Evolutionary conservation across 441 rosid genomes (phyloP), one percentile per base, ranked within the genome.

Genomic region (Erodium moschatum): DNA sequence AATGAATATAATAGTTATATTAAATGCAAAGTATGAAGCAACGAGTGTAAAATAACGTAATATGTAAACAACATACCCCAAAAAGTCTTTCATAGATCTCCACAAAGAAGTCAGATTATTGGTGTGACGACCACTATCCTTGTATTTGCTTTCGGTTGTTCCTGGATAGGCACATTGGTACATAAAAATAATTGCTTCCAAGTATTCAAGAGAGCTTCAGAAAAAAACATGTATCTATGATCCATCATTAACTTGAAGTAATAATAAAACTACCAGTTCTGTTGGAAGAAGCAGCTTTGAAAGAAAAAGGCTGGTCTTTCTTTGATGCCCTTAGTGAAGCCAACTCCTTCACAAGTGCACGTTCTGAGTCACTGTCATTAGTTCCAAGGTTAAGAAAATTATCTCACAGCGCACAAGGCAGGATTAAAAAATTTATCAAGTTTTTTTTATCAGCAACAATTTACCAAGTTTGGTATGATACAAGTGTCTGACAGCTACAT

Each of bases 271-370:
- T 82, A 84, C 89, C 87, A 69, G 66, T 29, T 70, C 21, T 44
- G 44, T 35, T 35, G 40, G 6, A 35, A 35, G 40, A 35, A 35
- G 4, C 40, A 35, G 40, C 6, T 35, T 73, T 63, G 15, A 68
- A 72, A 29, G 81, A 66, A 75, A 60, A 60, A 21, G 75, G 75
- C 67, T 78, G 81, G 67, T 67, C 76, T 78, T 81, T 79, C 64
- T 77, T 75, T 66, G 75, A 76, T 66, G 80, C 78, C 77, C 73
- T 80, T 29, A 89, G 82, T 16, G 83, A 82, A 50, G 87, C 86
- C 76, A 90, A 79, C 67, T 86, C 89, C 86, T 86, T 75, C 66
- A 90, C 75, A 75, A 93, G 89, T 67, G 73, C 69, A 6, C 82
- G 89, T 76, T 93, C 97, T 70, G 71, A 75, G 24, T 85, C 83